Conservation (phyloP, 371 early-diverging fungal species). For the Mucor saturninus region DNA sequence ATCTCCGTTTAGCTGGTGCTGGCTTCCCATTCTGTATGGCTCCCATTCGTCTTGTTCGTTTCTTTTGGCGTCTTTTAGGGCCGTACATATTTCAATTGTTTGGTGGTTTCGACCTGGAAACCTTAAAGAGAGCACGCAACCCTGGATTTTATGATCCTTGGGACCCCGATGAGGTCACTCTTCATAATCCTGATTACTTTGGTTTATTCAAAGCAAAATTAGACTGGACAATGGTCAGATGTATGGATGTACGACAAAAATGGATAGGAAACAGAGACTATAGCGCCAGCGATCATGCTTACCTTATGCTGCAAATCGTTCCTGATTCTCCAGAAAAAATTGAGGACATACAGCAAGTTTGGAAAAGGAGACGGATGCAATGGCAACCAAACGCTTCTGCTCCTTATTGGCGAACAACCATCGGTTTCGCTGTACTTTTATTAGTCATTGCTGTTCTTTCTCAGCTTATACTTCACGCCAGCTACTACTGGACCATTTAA, state of each 20-base stretch:
- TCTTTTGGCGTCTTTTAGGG: constrained; percentile 24
- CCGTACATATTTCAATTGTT: constrained; percentile 17
- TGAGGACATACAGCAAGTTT: constrained; percentile 16
- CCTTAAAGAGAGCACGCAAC: constrained; percentile 61
- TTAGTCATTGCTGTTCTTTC: constrained; percentile 11
- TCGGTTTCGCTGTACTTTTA: constrained; percentile 20
- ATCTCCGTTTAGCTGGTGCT: constrained; percentile 44
- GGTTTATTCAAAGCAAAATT: constrained; percentile 76
- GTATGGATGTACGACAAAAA: constrained; percentile 55
- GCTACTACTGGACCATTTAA: not conserved
- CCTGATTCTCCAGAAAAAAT: constrained; percentile 31
- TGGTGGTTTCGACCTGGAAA: constrained; percentile 54
- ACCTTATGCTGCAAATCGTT: constrained; percentile 66
- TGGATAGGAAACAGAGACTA: constrained; percentile 71
- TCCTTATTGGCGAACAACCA: constrained; percentile 30
- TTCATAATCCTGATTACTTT: constrained; percentile 65
- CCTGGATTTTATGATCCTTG: constrained; percentile 84
- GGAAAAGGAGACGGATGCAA: constrained; percentile 28
- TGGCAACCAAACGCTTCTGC: constrained; percentile 34
- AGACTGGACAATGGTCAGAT: constrained; percentile 76
- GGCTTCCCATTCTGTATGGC: constrained; percentile 35
- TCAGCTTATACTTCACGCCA: constrained; percentile 14
- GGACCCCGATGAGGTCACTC: constrained; percentile 63
- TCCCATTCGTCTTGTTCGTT: constrained; percentile 19
- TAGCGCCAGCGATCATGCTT: constrained; percentile 75